A percentile compares a stretch with the other conserved stretches of the same genome.
phyloP scores from a whole-genome alignment of 306 rosid species.

The Corylus americana region DNA sequence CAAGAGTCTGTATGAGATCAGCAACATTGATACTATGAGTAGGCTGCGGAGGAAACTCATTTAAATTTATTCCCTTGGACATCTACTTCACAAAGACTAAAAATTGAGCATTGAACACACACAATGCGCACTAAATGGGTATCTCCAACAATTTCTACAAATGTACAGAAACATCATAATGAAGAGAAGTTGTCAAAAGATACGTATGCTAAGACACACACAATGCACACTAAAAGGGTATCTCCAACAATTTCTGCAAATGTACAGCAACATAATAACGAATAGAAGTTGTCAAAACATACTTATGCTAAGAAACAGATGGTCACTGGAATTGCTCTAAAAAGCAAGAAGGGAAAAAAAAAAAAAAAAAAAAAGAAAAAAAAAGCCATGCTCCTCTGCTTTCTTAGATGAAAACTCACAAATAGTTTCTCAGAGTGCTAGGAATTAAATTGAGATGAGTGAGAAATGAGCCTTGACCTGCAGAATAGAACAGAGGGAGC shows the following conservation, averaged over 20 bases:
- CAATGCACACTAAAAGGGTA: not conserved
- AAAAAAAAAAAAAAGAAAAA: not conserved
- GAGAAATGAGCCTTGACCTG: not conserved
- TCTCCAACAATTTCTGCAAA: not conserved
- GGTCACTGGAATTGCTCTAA: not conserved
- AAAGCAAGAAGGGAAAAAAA: not conserved
- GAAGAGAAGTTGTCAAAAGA: not conserved
- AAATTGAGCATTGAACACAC: not conserved
- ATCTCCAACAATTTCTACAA: not conserved
- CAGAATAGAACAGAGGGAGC: not conserved
- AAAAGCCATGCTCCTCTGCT: not conserved
- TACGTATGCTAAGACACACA: not conserved
- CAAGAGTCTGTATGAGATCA: not conserved
- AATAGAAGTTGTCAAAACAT: not conserved
- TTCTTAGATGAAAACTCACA: not conserved
- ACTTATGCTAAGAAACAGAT: not conserved
- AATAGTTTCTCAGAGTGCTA: not conserved
- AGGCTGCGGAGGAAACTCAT: not conserved
- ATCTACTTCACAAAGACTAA: constrained; percentile 3
- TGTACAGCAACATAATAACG: not conserved
- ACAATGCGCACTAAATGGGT: not conserved
- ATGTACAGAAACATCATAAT: not conserved
- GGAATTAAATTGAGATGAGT: not conserved
- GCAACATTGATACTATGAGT: not conserved
- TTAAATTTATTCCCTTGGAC: not conserved